Base-by-base conservation (phyloP, 768 basidiomycete genomes). In the Tylopilus felleus region DNA sequence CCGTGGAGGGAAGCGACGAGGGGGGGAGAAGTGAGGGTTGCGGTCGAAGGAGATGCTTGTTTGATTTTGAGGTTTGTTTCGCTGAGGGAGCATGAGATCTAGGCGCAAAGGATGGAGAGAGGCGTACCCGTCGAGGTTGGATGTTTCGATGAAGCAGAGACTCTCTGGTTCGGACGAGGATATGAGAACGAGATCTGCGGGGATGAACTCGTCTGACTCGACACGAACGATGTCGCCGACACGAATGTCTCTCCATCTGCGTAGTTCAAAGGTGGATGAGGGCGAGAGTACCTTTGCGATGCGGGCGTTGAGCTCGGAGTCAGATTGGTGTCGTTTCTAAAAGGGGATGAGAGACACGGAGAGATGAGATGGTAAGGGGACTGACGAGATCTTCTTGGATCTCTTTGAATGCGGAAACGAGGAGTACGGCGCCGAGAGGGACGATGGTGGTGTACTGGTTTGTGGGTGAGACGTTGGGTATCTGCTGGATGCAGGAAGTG, bases 11-110 rank as follows among this genome's bases (percentile, higher is more conserved):
- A 69, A 17, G 80, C 77, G 39, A 93, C 86, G 10, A 87, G 79
- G 8, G 82, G 71, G 1, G 96, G 94, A 3, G 90, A 82, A 6
- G 86, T 93, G 40, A 98, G 78, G 6, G 78, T 64, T 0, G 89
- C 74, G 1, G 94, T 98, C 31, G 91, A 84, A 1, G 90, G 76
- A 3, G 90, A 90, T 0, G 91, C 91, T 72, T 99, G 94, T 67
- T 99, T 99, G 73, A 99, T 98, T 76, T 98, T 99, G 61, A 99
- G 80, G 65, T 98, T 98, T 5, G 97, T 99, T 75, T 98, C 97
- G 23, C 93, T 93, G 61, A 1, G 12, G 12, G 22, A 16, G 43
- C 1, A 8, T 51, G 28, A 62, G 56, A 17, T 3, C 2, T 23
- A 8, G 6, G 12, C 1, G 17, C 0, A 0, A 1, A 14, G 4